Percentiles rank a stretch among this genome's conserved stretches.
Conservation (phyloP, 192 early-diverging fungal genomes). For the Allomyces macrogynus region DNA sequence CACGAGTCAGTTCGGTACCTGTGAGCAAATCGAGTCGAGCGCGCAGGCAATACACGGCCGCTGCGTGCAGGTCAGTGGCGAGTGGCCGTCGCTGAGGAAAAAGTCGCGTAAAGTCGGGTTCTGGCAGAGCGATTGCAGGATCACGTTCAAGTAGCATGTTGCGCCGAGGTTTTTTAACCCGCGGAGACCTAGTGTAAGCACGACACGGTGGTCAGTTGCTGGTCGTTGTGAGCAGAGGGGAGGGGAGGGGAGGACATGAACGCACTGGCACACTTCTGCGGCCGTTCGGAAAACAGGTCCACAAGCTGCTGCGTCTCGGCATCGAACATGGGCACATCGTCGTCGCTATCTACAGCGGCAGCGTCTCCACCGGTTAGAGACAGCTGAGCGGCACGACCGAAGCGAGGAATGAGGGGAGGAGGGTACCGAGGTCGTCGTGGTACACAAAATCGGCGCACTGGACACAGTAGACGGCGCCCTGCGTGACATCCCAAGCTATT, state of each 20-base stretch:
- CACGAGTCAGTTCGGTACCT: constrained; percentile 12
- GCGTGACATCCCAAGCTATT: not conserved
- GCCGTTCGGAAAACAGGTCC: not conserved
- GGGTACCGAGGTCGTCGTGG: not conserved
- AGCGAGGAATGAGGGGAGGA: not conserved
- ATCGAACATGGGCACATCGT: not conserved
- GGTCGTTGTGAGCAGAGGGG: not conserved
- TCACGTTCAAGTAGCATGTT: constrained; percentile 90
- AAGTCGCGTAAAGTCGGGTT: constrained; percentile 76
- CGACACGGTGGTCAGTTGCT: not conserved
- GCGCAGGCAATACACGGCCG: constrained; percentile 80
- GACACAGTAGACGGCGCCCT: not conserved
- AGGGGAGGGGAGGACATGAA: no score
- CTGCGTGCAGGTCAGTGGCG: constrained; percentile 32
- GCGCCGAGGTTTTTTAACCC: constrained; percentile 81
- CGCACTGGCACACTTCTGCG: not conserved
- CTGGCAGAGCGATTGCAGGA: constrained; percentile 76
- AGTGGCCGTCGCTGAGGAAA: constrained; percentile 83
- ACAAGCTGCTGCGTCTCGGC: not conserved
- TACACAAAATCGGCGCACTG: not conserved
- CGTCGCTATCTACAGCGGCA: no score
- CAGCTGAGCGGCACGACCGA: no score
- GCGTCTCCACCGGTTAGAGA: no score
- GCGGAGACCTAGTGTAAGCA: constrained; percentile 31
- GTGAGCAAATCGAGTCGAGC: constrained; percentile 57